Evolutionary conservation across 1,284 basidiomycete genomes (phyloP).

Genomic region (Pisolithus thermaeus): DNA sequence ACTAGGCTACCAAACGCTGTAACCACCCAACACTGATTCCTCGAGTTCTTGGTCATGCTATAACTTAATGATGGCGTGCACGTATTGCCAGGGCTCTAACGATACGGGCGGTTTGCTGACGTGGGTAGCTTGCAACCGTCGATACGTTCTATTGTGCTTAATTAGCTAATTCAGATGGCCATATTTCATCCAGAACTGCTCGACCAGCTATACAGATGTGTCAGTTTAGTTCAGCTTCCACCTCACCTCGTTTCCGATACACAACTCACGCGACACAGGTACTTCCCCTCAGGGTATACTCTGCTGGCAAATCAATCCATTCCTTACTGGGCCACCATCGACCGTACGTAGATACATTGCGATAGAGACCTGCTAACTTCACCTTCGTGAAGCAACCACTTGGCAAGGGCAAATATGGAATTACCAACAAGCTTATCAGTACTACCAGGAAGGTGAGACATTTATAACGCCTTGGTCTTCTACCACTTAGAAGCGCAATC

Average conservation of each 20-base stretch:
- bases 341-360: conserved; percentile 16
- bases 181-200: conserved; percentile 15
- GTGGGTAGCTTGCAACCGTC: conserved; percentile 5
- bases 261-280: conserved; percentile 1
- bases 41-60: conserved; percentile 28
- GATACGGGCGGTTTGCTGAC: background rate
- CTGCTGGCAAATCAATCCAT: conserved; percentile 16
- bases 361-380: background rate
- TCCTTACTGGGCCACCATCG: conserved; percentile 21
- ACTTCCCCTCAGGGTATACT: conserved; percentile 18
- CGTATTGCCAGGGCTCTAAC: conserved; percentile 16
- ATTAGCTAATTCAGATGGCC: conserved; percentile 14
- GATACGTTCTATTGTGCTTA: background rate
- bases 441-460: conserved; percentile 7
- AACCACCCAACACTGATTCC: background rate
- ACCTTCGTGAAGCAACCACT: conserved; percentile 10
- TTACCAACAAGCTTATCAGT: conserved; percentile 9
- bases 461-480: background rate
- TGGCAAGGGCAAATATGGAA: conserved; percentile 17
- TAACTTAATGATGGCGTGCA: conserved; percentile 27
- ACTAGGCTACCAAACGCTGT: background rate
- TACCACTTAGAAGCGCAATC: background rate
- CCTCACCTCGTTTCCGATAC: background rate
- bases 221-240: conserved; percentile 4
- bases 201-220: conserved; percentile 13